Conservation (phyloP, 164 flowering plant species). For the Warburgia ugandensis region DNA sequence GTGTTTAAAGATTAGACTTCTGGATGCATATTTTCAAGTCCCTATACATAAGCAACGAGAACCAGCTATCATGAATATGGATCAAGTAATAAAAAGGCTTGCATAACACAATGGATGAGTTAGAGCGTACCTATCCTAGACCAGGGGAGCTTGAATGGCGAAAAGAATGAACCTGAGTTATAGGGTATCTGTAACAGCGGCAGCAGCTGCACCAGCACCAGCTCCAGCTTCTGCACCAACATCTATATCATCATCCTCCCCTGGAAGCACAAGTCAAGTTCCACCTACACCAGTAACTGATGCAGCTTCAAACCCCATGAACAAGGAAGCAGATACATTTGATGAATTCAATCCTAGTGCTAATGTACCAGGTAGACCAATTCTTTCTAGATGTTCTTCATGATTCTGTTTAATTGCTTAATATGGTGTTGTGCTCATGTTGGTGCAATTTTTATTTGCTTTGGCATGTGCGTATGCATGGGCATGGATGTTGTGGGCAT, state of each 20-base stretch:
- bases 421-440: too few species aligned
- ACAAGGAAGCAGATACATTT: conserved; percentile 36
- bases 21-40: too few species aligned
- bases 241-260: conserved; percentile 44
- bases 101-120: too few species aligned
- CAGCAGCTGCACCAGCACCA: not conserved
- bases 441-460: not conserved
- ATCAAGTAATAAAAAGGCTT: too few species aligned
- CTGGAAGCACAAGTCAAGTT: conserved; percentile 27
- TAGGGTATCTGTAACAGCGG: too few species aligned
- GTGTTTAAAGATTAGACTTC: too few species aligned
- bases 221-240: conserved; percentile 30
- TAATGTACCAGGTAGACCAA: conserved; percentile 67
- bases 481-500: too few species aligned
- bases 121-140: too few species aligned
- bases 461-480: not conserved
- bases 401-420: not conserved
- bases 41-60: too few species aligned
- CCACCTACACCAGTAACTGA: conserved; percentile 22
- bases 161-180: too few species aligned
- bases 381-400: not conserved
- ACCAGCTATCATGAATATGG: too few species aligned
- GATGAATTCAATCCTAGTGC: conserved; percentile 96
- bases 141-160: too few species aligned
- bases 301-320: conserved; percentile 27